Base-by-base conservation (phyloP, 2,329 filamentous ascomycete genomes). In the Colletotrichum eremochloae region DNA sequence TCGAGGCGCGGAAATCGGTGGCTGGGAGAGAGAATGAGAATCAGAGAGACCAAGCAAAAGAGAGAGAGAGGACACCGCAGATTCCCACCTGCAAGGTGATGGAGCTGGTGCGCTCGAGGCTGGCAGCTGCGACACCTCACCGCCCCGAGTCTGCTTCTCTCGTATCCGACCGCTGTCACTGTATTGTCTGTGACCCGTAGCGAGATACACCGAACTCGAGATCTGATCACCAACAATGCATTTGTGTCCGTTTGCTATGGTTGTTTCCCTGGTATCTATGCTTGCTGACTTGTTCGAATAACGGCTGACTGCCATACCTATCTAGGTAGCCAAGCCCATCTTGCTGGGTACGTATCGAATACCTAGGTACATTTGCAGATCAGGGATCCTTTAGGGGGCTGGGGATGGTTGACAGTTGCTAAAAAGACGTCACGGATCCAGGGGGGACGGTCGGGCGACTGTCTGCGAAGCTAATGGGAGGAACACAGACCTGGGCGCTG, bases 1-100 rank as follows among this genome's bases (percentile, higher is more conserved):
- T 60, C 24, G 66, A 50, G 56, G 60, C 58, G 46, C 60, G 15
- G 69, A 72, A 72, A 72, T 68, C 58, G 69, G 69, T 72, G 69
- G 69, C 69, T 72, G 69, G 69, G 69, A 60, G 50, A 72, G 24
- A 40, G 33, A 53, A 40, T n/a, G 44, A 63, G 53, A 52, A 20
- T 33, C 18, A 33, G 52, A 33, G 31, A 29, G 24, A 18, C n/a
- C 1, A 3, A 18, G 52, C 12, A 56, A 44, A 6, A 29, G 36
- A 33, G 38, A 40, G 36, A 24, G 33, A 11, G 24, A 11, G 48
- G 48, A n/a, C 52, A 55, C 52, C 18, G 38, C 46, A 9, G 48
- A 53, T 63, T 53, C 61, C 61, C 56, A 58, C 60, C 53, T 72
- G 69, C 69, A 69, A 69, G 46, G 42, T 52, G 58, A 72, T 69